Conservation (phyloP, 192 early-diverging fungal species). For the Coemansia sp. region DNA sequence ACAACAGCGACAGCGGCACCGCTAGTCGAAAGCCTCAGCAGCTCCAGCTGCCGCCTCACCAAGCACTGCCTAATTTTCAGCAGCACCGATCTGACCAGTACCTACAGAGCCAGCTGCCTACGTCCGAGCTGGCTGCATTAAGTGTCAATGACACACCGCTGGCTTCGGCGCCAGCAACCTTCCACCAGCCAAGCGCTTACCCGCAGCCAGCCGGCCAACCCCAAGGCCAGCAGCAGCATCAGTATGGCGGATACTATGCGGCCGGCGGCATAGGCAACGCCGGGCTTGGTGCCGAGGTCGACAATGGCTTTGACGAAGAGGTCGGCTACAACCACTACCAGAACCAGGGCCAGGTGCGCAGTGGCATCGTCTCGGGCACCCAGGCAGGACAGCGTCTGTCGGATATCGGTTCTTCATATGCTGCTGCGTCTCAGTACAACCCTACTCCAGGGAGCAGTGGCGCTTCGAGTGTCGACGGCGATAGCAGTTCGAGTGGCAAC, state of each 20-base stretch:
- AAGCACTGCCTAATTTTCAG: not conserved
- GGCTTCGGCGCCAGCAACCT: not conserved
- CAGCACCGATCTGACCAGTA: constrained; percentile 7
- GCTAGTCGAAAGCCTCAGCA: not conserved
- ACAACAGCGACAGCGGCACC: not conserved
- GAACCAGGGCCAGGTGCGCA: constrained; percentile 14
- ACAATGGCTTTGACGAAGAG: constrained; percentile 47
- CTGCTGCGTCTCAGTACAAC: constrained; percentile 3
- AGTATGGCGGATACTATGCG: not conserved
- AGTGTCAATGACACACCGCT: constrained; percentile 10
- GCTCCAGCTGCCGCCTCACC: not conserved
- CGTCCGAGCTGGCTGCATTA: constrained; percentile 30
- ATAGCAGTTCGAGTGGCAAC: constrained; percentile 22
- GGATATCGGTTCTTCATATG: constrained; percentile 14
- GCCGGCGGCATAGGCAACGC: constrained; percentile 4
- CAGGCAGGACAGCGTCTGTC: constrained; percentile 6
- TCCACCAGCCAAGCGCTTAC: constrained; percentile 25
- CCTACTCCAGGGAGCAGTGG: constrained; percentile 26
- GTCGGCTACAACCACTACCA: constrained; percentile 39
- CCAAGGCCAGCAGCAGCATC: not conserved
- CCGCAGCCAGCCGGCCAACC: constrained; percentile 24
- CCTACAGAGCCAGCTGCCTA: constrained; percentile 5
- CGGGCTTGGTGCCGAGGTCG: constrained; percentile 37
- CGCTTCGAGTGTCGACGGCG: constrained; percentile 30
- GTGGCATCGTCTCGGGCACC: constrained; percentile 8